Percentiles rank a stretch among this genome's conserved stretches.
Evolutionary conservation across 108 stramenopile genomes (phyloP).

Genomic region (Conticribra guillardii): DNA sequence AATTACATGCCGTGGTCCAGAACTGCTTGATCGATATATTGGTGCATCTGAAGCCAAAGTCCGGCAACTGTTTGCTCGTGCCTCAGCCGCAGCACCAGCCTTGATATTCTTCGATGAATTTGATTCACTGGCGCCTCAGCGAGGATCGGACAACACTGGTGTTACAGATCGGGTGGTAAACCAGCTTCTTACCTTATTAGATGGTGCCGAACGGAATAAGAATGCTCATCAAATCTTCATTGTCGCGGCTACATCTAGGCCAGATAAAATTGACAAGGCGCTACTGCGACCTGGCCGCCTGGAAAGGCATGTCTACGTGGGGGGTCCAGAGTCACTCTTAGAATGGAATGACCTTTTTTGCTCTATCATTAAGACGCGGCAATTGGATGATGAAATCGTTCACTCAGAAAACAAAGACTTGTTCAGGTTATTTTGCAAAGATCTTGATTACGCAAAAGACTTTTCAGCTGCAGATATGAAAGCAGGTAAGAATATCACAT

Average conservation of each 20-base stretch:
- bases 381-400: slow-evolving; percentile 48
- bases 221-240: slow-evolving; percentile 79
- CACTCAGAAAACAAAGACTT: slow-evolving; percentile 18
- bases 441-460: slow-evolving; percentile 27
- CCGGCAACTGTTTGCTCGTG: slow-evolving; percentile 89
- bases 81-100: slow-evolving; percentile 86
- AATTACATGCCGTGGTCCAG: slow-evolving; percentile 92
- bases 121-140: slow-evolving; percentile 91
- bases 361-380: slow-evolving; percentile 56
- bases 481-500: slow-evolving; percentile 72
- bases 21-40: slow-evolving; percentile 97
- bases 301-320: slow-evolving; percentile 91
- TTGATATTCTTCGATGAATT: slow-evolving; percentile 97
- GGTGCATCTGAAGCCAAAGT: slow-evolving; percentile 98
- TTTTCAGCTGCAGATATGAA: slow-evolving; percentile 84
- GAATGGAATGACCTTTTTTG: slow-evolving; percentile 75
- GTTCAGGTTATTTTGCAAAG: slow-evolving; percentile 26
- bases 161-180: slow-evolving; percentile 99
- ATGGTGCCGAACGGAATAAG: slow-evolving; percentile 68
- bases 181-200: slow-evolving; percentile 96
- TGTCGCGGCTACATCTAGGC: slow-evolving; percentile 92
- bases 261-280: slow-evolving; percentile 95
- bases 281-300: slow-evolving; percentile 93
- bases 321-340: slow-evolving; percentile 56
- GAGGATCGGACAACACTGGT: slow-evolving; percentile 95